phyloP scores from a whole-genome alignment of 2,329 filamentous ascomycete species.

The Lachnellula cervina region DNA sequence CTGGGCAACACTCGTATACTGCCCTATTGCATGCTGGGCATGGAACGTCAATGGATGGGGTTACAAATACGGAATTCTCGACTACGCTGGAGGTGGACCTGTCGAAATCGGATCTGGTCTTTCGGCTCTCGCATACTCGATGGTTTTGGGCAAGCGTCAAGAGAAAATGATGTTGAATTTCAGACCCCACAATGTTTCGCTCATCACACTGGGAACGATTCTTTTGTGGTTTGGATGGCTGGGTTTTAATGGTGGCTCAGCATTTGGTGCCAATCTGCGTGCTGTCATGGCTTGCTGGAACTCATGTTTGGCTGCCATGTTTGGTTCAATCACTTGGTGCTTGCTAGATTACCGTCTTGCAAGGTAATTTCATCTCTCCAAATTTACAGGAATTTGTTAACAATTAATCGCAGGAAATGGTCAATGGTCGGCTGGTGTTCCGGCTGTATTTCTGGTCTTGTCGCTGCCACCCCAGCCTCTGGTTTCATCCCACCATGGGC shows the following conservation, averaged over 20 bases:
- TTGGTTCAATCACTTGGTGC: slow-evolving; percentile 89
- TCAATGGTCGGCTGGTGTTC: slow-evolving; percentile 73
- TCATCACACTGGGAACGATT: slow-evolving; percentile 92
- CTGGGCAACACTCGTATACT: slow-evolving; percentile 98
- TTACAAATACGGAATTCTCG: slow-evolving; percentile 83
- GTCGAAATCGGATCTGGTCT: slow-evolving; percentile 96
- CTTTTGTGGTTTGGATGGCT: slow-evolving; percentile 99
- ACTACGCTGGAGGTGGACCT: slow-evolving; percentile 93
- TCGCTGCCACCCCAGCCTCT: slow-evolving; percentile 64
- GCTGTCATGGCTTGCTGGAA: slow-evolving; percentile 98
- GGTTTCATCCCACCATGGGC: slow-evolving; percentile 66
- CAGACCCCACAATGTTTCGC: slow-evolving; percentile 95
- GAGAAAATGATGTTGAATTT: slow-evolving; percentile 99
- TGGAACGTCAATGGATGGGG: slow-evolving; percentile 96
- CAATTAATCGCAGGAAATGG: slow-evolving; percentile 63
- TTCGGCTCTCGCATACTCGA: slow-evolving; percentile 90
- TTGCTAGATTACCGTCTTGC: slow-evolving; percentile 85
- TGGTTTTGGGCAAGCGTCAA: slow-evolving; percentile 91
- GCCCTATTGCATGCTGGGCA: slow-evolving; percentile 91
- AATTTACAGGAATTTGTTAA: not conserved
- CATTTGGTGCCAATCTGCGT: slow-evolving; percentile 89
- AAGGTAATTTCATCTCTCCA: slow-evolving; percentile 33
- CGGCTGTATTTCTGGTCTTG: slow-evolving; percentile 65
- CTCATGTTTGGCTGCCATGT: slow-evolving; percentile 74
- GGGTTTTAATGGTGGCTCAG: slow-evolving; percentile 95